A percentile compares a stretch with the other conserved stretches of the same genome.
Evolutionary conservation across 768 basidiomycete genomes (phyloP).

Genomic region (Mycena belliarum): DNA sequence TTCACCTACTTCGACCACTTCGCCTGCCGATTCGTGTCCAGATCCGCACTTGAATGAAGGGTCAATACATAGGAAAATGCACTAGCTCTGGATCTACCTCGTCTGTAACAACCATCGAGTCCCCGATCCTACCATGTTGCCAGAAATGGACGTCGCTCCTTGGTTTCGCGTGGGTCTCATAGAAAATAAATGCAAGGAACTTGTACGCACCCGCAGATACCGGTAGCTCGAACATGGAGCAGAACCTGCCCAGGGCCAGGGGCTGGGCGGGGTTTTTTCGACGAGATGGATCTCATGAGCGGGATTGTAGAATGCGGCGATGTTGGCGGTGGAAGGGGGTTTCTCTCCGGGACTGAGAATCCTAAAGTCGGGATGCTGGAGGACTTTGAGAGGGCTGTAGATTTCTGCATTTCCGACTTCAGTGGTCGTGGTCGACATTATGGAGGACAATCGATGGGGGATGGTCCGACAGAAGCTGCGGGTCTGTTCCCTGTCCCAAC

Average conservation of each 20-base stretch:
- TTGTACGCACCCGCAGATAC: conserved; percentile 65
- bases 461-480: not conserved
- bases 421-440: conserved; percentile 29
- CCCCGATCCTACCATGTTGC: conserved; percentile 68
- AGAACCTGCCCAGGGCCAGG: conserved; percentile 68
- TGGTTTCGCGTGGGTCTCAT: not conserved
- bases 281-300: conserved; percentile 65
- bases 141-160: conserved; percentile 78
- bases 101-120: conserved; percentile 70
- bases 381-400: conserved; percentile 57
- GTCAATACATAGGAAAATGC: not conserved
- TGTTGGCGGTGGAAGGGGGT: conserved; percentile 49
- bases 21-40: conserved; percentile 71
- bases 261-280: conserved; percentile 58
- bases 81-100: conserved; percentile 40
- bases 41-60: conserved; percentile 52
- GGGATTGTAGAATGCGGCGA: conserved; percentile 68
- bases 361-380: conserved; percentile 56
- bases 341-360: conserved; percentile 52
- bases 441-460: conserved; percentile 7
- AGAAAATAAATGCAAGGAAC: not conserved
- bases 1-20: conserved; percentile 63
- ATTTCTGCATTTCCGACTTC: conserved; percentile 42
- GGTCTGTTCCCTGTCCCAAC: not conserved
- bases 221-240: conserved; percentile 65